Percentiles rank a stretch among this genome's conserved stretches.
phyloP scores from a whole-genome alignment of 768 basidiomycete species.

The Galerina marginata region DNA sequence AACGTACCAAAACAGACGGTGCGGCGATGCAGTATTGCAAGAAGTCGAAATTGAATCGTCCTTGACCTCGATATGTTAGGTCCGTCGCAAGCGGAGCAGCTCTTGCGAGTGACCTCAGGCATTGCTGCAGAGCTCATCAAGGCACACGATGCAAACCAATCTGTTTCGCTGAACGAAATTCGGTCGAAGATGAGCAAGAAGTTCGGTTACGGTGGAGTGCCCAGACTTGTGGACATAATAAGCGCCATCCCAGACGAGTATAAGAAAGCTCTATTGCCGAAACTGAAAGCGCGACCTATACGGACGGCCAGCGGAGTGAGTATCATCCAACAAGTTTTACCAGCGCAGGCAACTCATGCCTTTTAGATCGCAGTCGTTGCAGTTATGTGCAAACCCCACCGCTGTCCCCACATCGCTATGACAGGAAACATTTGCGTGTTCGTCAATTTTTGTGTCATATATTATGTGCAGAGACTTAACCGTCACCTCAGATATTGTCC shows the following conservation, averaged over 20 bases:
- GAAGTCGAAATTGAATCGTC: neutral
- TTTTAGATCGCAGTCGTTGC: conserved; percentile 95
- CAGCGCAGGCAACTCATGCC: neutral
- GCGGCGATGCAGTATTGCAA: neutral
- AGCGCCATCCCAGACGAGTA: conserved; percentile 98
- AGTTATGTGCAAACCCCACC: conserved; percentile 99
- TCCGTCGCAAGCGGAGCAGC: conserved; percentile 88
- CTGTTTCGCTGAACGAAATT: conserved; percentile 87
- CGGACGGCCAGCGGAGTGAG: conserved; percentile 94
- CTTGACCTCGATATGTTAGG: conserved; percentile 37
- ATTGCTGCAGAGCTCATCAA: conserved; percentile 95
- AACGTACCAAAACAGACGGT: conserved; percentile 26
- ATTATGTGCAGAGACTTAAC: neutral
- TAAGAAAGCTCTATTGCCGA: conserved; percentile 89
- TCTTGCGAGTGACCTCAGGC: conserved; percentile 90
- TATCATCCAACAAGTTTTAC: neutral
- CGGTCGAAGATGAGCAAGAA: conserved; percentile 91
- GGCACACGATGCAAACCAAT: conserved; percentile 77
- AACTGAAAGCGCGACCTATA: conserved; percentile 91
- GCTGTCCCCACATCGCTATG: conserved; percentile 99
- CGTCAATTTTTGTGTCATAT: conserved; percentile 29
- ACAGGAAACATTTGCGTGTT: conserved; percentile 99
- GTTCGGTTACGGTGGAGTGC: conserved; percentile 83
- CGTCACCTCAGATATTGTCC: conserved; percentile 80
- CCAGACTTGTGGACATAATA: conserved; percentile 95